Conservation (phyloP, 495 filamentous ascomycete species). For the Cryomyces minteri region DNA sequence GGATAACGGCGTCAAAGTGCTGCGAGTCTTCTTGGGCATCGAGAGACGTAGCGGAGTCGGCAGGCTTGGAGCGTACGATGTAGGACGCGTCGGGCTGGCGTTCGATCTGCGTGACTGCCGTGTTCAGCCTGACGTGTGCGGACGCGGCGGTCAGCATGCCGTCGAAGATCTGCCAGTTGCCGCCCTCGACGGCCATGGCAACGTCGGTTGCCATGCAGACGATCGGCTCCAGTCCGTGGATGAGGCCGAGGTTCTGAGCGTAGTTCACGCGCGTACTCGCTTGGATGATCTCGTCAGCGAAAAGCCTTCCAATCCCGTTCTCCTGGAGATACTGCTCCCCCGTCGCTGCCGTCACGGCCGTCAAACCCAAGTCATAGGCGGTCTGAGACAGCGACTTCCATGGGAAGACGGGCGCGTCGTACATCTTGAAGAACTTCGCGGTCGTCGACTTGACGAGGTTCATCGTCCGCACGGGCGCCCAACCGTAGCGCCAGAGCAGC, state of each 20-base stretch:
- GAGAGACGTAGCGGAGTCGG: background rate
- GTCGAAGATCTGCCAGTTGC: slow-evolving; percentile 91
- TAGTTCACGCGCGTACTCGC: slow-evolving; percentile 89
- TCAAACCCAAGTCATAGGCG: slow-evolving; percentile 45
- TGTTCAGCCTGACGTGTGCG: slow-evolving; percentile 47
- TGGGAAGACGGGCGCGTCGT: slow-evolving; percentile 66
- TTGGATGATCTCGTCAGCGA: slow-evolving; percentile 74
- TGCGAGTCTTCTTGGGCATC: slow-evolving; percentile 8
- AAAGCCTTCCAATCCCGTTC: slow-evolving; percentile 48
- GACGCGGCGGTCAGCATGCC: slow-evolving; percentile 50
- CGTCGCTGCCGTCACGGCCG: slow-evolving; percentile 42
- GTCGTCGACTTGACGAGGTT: slow-evolving; percentile 54
- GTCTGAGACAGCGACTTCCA: slow-evolving; percentile 54
- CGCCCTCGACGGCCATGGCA: slow-evolving; percentile 59
- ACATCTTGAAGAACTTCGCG: slow-evolving; percentile 60
- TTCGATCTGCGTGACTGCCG: slow-evolving; percentile 41
- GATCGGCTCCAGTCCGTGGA: slow-evolving; percentile 85
- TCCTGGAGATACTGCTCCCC: slow-evolving; percentile 48
- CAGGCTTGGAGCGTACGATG: slow-evolving; percentile 20
- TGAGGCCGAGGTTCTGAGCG: slow-evolving; percentile 64
- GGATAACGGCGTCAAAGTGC: slow-evolving; percentile 58
- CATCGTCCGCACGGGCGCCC: slow-evolving; percentile 55
- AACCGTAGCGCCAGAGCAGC: slow-evolving; percentile 71
- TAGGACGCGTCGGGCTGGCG: slow-evolving; percentile 31
- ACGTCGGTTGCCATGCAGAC: slow-evolving; percentile 85